Evolutionary conservation across 2,329 filamentous ascomycete genomes (phyloP).

Genomic region (Sarocladiaceae sp.): DNA sequence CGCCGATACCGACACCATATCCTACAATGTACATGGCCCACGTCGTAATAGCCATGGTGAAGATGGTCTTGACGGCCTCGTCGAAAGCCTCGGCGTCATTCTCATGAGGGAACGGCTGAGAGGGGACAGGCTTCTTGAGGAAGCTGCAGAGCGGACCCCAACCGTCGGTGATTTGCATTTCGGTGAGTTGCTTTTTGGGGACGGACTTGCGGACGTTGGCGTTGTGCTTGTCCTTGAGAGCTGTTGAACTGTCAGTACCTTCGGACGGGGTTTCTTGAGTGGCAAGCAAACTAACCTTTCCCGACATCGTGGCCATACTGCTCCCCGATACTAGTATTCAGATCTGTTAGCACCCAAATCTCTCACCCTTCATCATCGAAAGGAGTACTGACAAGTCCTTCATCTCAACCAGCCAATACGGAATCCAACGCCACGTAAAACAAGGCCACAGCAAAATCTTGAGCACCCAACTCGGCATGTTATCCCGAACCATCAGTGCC

Average conservation of each 20-base stretch:
- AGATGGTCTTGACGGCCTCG: background rate
- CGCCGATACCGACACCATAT: background rate
- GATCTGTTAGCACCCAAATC: too few species aligned
- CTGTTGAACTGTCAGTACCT: background rate
- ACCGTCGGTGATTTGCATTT: constrained; percentile 17
- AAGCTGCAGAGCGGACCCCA: constrained; percentile 22
- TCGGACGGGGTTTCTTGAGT: background rate
- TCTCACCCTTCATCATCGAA: background rate
- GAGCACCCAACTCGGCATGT: constrained; percentile 5
- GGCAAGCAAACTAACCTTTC: background rate
- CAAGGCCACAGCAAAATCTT: constrained; percentile 13
- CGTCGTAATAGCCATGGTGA: constrained; percentile 1
- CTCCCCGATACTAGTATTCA: background rate
- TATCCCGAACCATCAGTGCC: constrained; percentile 13
- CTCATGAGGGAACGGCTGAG: constrained; percentile 16
- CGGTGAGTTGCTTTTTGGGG: constrained; percentile 15
- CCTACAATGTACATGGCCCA: constrained; percentile 8
- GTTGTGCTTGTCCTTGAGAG: constrained; percentile 12
- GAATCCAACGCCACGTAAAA: constrained; percentile 13
- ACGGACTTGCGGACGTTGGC: constrained; percentile 12
- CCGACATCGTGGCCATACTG: background rate
- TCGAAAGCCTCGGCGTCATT: constrained; percentile 16
- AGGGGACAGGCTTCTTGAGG: constrained; percentile 16
- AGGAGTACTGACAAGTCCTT: background rate
- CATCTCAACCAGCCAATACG: background rate